Percentiles rank a stretch among this genome's conserved stretches.
Evolutionary conservation across 1,284 basidiomycete species (phyloP).

Genomic region (Blastosporella zonata): DNA sequence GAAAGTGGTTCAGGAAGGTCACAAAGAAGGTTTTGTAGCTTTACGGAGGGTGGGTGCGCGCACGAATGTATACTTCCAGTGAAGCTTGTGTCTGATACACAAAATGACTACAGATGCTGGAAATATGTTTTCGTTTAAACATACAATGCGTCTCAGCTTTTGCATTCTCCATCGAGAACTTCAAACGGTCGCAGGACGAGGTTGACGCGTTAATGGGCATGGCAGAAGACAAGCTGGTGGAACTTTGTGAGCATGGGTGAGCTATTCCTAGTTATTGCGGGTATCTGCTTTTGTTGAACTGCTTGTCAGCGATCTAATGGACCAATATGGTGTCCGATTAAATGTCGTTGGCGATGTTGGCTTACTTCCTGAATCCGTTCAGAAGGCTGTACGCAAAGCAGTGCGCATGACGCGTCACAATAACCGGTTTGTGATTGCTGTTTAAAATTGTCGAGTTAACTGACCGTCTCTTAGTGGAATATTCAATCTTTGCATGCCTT

Average conservation of each 20-base stretch:
- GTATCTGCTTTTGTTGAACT: neutral
- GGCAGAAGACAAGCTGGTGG: conserved; percentile 77
- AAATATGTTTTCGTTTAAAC: conserved; percentile 75
- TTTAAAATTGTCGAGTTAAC: neutral
- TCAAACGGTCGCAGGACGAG: conserved; percentile 85
- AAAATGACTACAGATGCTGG: conserved; percentile 58
- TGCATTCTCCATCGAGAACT: conserved; percentile 97
- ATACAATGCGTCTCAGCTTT: conserved; percentile 89
- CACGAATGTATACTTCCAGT: neutral
- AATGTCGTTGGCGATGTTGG: conserved; percentile 79
- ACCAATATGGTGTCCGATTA: conserved; percentile 81
- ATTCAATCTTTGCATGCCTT: conserved; percentile 94
- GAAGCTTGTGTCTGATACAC: neutral
- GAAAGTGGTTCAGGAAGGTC: conserved; percentile 71
- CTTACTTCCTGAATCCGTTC: conserved; percentile 79
- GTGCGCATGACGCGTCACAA: conserved; percentile 81
- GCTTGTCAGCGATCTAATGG: conserved; percentile 63
- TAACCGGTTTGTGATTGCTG: conserved; percentile 45
- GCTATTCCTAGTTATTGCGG: neutral
- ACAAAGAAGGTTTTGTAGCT: conserved; percentile 83
- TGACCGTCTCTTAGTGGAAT: conserved; percentile 58
- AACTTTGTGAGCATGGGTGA: conserved; percentile 55
- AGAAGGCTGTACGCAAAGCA: conserved; percentile 67
- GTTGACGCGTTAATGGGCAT: conserved; percentile 87
- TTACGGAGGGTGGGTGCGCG: conserved; percentile 66